Evolutionary conservation across 2,329 filamentous ascomycete species (phyloP), one percentile per base, ranked within the genome.

Genomic region (Pyrenophora graminea): DNA sequence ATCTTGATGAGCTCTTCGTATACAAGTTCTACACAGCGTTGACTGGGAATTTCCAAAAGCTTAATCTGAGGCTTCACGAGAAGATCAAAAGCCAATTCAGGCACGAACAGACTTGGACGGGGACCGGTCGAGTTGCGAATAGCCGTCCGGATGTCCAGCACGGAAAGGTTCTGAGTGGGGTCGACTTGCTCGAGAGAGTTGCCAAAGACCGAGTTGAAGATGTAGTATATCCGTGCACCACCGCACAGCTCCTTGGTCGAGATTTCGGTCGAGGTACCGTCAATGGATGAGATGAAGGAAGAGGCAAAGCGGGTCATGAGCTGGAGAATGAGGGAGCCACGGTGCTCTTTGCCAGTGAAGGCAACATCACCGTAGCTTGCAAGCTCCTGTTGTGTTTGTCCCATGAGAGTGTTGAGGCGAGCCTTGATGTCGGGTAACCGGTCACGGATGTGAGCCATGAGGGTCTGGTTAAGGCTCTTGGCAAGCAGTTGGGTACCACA

Each of bases 1-100:
- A 99, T 97, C 77, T 99, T 99, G 79, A 99, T 99, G 38, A 99
- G 82, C 74, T 99, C 94, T 73, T 99, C 94, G 73, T 99, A 99
- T 2, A 99, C 94, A 46, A 99, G 84, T 76, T 99, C 94, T 43
- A 99, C 94, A 68, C 94, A 99, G 64, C 94, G 87, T 71, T 99
- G 94, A 70, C 91, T 95, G 8, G 94, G 94, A 21, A 94, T 86
- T 72, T 99, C 94, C 23, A 99, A 80, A 45, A 99, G 82, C 78
- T 97, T 97, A 75, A 99, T 99, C 74, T 99, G 94, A 23, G 94
- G 94, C 76, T 99, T 99, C 39, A 99, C 94, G 38, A 99, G 83
- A 18, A 99, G 83, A 72, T 99, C 94, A 73, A 99, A 99, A 1
- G 94, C 94, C 77, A 99, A 87, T 74, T 99, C 94, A 2, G 94